A percentile compares a stretch with the other conserved stretches of the same genome.
phyloP scores from a whole-genome alignment of 352 stramenopile species.

The Phytophthora ohioensis region DNA sequence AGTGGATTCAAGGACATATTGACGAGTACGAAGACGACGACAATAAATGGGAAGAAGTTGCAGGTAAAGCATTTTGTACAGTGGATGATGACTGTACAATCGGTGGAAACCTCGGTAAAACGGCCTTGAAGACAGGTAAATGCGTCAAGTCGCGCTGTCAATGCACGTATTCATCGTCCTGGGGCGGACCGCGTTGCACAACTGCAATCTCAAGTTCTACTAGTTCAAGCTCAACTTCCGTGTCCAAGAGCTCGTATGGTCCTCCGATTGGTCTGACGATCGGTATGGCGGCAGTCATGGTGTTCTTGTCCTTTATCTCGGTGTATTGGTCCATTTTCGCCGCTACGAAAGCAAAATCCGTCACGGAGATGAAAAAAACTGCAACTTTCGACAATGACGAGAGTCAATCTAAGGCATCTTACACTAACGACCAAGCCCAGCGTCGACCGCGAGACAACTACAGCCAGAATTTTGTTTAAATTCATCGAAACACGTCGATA shows the following conservation, averaged over 20 bases:
- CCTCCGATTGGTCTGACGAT: slow-evolving; percentile 48
- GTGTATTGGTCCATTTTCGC: slow-evolving; percentile 38
- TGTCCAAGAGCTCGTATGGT: slow-evolving; percentile 42
- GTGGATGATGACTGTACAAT: slow-evolving; percentile 65
- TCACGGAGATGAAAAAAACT: slow-evolving; percentile 26
- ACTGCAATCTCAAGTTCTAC: slow-evolving; percentile 38
- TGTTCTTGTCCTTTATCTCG: slow-evolving; percentile 45
- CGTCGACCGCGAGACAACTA: slow-evolving; percentile 37
- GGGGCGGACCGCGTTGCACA: slow-evolving; percentile 67
- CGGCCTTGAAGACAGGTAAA: slow-evolving; percentile 50
- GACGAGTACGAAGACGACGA: slow-evolving; percentile 64
- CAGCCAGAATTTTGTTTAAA: slow-evolving; percentile 41
- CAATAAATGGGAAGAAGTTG: slow-evolving; percentile 51
- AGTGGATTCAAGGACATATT: slow-evolving; percentile 71
- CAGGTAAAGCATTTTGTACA: slow-evolving; percentile 52
- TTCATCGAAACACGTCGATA: not conserved
- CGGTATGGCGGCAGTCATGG: slow-evolving; percentile 32
- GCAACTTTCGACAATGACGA: slow-evolving; percentile 4
- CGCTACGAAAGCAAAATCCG: slow-evolving; percentile 19
- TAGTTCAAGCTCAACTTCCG: slow-evolving; percentile 11
- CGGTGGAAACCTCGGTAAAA: slow-evolving; percentile 39
- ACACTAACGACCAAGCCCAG: slow-evolving; percentile 9
- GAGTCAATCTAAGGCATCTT: slow-evolving; percentile 11
- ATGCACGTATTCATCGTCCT: slow-evolving; percentile 52
- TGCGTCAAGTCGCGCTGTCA: slow-evolving; percentile 61